Evolutionary conservation across 768 basidiomycete species (phyloP), one percentile per base, ranked within the genome.

Genomic region (Boletus patriciae): DNA sequence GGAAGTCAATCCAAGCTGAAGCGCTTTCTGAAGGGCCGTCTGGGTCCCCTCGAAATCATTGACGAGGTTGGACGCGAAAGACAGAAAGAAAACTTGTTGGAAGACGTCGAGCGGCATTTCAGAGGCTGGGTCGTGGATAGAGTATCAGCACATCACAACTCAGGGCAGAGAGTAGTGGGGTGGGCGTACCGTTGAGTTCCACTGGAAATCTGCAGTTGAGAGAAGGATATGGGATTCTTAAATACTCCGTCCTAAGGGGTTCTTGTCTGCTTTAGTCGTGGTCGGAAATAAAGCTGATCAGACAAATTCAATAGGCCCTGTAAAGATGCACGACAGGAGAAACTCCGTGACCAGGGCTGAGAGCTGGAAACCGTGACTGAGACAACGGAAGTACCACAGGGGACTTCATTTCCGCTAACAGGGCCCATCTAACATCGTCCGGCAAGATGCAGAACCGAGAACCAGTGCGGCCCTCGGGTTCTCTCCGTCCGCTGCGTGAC

Each of bases 11-110:
- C 4, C 8, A 3, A 15, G 4, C 25, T 43, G 31, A 38, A 63
- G 48, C 15, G 13, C 9, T 15, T 19, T 6, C 40, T 55, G 55
- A 25, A 63, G 50, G 41, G 10, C 10, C 9, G 27, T 3, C 29
- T 50, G 46, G 4, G 25, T 44, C 18, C 43, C 52, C 18, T 55
- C 45, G 8, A 4, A 1, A n/a, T n/a, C 9, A 15, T 47, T 54
- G 58, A 60, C 51, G 5, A 21, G 1, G 34, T 53, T 50, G 42
- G 58, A 33, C 8, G 31, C 18, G 12, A 52, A 5, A 16, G 65
- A 66, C 29, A 66, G 36, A 3, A 12, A 25, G 23, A 50, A 54
- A 19, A 58, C 52, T 36, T 66, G 54, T 48, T 67, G 62, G 36
- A 61, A 61, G 40, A 58, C 46, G 37, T 66, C 54, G 11, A 52